Evolutionary conservation across 129 eudicot genomes (phyloP), one percentile per base, ranked within the genome.

Genomic region (Erigeron canadensis): DNA sequence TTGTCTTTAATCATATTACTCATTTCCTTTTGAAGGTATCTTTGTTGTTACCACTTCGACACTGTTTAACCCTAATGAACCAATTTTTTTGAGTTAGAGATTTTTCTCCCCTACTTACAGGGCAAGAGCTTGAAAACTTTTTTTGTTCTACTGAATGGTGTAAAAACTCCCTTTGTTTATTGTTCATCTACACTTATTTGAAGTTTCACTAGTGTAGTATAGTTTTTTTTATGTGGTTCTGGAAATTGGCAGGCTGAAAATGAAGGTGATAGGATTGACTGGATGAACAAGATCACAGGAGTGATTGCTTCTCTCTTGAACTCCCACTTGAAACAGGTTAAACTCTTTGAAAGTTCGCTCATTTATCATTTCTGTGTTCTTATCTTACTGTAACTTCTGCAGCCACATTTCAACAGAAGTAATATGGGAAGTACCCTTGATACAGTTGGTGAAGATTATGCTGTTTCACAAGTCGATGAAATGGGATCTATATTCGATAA

Each of bases 241-340:
- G n/a, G n/a, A n/a, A n/a, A n/a, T 86, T 59, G 53, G 74, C 84
- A 94, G 99, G 99, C 99, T 82, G 99, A 95, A 82, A 90, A 74
- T 81, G 99, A 95, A 75, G 96, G 89, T 64, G 99, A 95, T 63
- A 86, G 99, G 79, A 71, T 79, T 71, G 99, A 95, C 77, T 95
- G 99, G 99, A 82, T 95, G 88, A 88, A 84, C 81, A 90, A 95
- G 75, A 88, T 86, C 64, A 81, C 85, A 7, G 97, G 99, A 75
- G 99, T 88, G 45, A 95, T 95, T 65, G 84, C 96, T 4, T 84
- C 96, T 69, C 97, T 95, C 70, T 81, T 95, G 78, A 95, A 83
- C 82, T 84, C 94, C 73, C 99, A 90, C 17, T 72, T 95, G 72
- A 83, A 88, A 70, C 89, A 89, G 95, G 98, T 93, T 47, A 69